Evolutionary conservation across 345 rosid genomes (phyloP).

Genomic region (Lumnitzera racemosa): DNA sequence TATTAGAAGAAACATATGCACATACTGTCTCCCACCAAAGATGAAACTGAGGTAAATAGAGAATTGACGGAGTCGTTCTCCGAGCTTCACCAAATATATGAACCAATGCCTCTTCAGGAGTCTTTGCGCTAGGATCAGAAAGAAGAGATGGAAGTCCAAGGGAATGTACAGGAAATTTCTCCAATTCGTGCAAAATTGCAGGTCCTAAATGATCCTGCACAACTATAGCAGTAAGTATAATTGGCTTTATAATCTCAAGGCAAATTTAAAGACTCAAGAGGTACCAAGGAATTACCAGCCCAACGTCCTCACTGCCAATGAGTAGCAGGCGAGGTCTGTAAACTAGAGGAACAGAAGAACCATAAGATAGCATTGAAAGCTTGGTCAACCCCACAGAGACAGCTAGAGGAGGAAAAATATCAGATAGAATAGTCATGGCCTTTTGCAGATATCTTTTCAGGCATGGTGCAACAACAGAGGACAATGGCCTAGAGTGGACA

Average conservation of each 20-base stretch:
- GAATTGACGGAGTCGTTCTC: slow-evolving; percentile 91
- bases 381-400: slow-evolving; percentile 69
- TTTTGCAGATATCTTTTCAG: slow-evolving; percentile 70
- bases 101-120: slow-evolving; percentile 97
- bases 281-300: slow-evolving; percentile 71
- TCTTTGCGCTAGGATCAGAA: slow-evolving; percentile 98
- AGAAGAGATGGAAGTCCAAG: slow-evolving; percentile 97
- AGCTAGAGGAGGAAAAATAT: slow-evolving; percentile 67
- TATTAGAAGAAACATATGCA: slow-evolving; percentile 29
- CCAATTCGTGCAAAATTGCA: slow-evolving; percentile 90
- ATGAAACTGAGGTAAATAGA: slow-evolving; percentile 80
- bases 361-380: slow-evolving; percentile 90
- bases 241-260: slow-evolving; percentile 31
- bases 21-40: slow-evolving; percentile 99
- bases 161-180: slow-evolving; percentile 94
- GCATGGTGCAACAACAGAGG: slow-evolving; percentile 90
- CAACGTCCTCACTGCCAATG: slow-evolving; percentile 80
- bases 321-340: slow-evolving; percentile 93
- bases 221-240: slow-evolving; percentile 68
- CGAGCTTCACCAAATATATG: slow-evolving; percentile 99
- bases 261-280: slow-evolving; percentile 10
- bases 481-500: slow-evolving; percentile 94
- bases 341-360: slow-evolving; percentile 86
- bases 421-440: slow-evolving; percentile 63
- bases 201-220: slow-evolving; percentile 99